Evolutionary conservation across 805 yeast genomes (phyloP).

Genomic region (Saccharomyces eubayanus): DNA sequence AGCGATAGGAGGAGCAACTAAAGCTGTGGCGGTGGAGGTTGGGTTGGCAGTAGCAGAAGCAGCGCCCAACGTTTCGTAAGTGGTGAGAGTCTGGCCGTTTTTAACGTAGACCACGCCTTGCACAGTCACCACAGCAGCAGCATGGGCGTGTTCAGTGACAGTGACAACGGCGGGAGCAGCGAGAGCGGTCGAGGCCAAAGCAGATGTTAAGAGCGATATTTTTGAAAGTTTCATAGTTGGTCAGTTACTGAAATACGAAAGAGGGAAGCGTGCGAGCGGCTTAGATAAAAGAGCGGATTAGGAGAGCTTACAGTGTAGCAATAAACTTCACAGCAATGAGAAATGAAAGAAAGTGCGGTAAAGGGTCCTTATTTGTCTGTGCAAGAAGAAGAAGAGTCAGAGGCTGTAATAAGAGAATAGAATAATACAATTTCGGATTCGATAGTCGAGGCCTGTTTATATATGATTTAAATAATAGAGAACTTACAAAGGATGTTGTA

Average conservation of each 20-base stretch:
- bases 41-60: conserved; percentile 6
- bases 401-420: neutral
- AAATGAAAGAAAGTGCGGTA: neutral
- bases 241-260: neutral
- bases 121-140: conserved; percentile 18
- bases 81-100: conserved; percentile 21
- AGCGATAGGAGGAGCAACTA: conserved; percentile 36
- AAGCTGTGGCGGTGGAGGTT: conserved; percentile 2
- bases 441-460: neutral
- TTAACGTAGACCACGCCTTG: conserved; percentile 25
- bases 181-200: conserved; percentile 2
- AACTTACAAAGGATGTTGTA: neutral
- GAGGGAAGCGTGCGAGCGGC: neutral
- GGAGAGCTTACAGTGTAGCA: neutral
- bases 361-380: neutral
- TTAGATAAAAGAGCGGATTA: neutral
- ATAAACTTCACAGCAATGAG: neutral
- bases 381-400: neutral
- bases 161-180: conserved; percentile 16
- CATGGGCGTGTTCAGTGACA: conserved; percentile 18
- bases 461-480: neutral
- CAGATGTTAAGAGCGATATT: conserved; percentile 10
- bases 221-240: conserved; percentile 10
- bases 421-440: neutral
- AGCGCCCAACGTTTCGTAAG: conserved; percentile 12